Percentiles rank a stretch among this genome's conserved stretches.
These are phyloP conservation scores for Volutella citrinella DNA, from an alignment of 2,329 filamentous ascomycete genomes.

Conservation along the genomic window DNA sequence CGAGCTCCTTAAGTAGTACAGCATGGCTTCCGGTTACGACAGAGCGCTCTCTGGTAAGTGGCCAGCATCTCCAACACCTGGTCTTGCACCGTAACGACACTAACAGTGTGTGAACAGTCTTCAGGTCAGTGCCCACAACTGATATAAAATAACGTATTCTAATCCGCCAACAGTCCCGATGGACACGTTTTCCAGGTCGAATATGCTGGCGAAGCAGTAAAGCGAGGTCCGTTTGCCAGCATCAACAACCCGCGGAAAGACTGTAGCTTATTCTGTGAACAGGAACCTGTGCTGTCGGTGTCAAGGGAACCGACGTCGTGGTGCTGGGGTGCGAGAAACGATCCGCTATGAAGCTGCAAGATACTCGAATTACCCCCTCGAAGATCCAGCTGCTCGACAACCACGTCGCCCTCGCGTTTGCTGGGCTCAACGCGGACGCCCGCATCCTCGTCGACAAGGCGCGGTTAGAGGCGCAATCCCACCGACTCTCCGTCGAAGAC, in stretches of 20 bases:
- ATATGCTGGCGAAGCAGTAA: slow-evolving; percentile 98
- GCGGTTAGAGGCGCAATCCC: slow-evolving; percentile 92
- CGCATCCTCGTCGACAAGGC: slow-evolving; percentile 98
- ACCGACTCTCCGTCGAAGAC: slow-evolving; percentile 95
- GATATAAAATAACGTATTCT: too few relatives aligned
- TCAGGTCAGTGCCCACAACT: slow-evolving; percentile 78
- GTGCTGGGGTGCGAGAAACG: slow-evolving; percentile 98
- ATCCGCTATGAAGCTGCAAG: slow-evolving; percentile 98
- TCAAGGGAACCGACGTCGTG: slow-evolving; percentile 92
- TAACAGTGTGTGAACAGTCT: slow-evolving; percentile 72
- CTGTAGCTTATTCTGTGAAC: slow-evolving; percentile 16
- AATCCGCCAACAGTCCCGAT: slow-evolving; percentile 88
- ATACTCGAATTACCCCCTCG: slow-evolving; percentile 97
- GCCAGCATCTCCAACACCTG: too few relatives aligned
- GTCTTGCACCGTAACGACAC: too few relatives aligned
- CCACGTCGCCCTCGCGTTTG: slow-evolving; percentile 95
- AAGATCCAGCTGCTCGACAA: slow-evolving; percentile 97
- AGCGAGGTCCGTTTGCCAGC: slow-evolving; percentile 67
- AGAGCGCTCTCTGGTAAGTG: slow-evolving; percentile 93
- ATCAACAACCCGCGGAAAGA: slow-evolving; percentile 1
- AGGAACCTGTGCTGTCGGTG: slow-evolving; percentile 97
- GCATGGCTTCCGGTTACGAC: slow-evolving; percentile 94
- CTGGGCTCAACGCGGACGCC: slow-evolving; percentile 95
- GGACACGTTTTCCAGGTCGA: slow-evolving; percentile 99
- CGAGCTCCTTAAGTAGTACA: slow-evolving; percentile 11